phyloP scores from a whole-genome alignment of 2,329 filamentous ascomycete genomes.

The Fusarium humuli region DNA sequence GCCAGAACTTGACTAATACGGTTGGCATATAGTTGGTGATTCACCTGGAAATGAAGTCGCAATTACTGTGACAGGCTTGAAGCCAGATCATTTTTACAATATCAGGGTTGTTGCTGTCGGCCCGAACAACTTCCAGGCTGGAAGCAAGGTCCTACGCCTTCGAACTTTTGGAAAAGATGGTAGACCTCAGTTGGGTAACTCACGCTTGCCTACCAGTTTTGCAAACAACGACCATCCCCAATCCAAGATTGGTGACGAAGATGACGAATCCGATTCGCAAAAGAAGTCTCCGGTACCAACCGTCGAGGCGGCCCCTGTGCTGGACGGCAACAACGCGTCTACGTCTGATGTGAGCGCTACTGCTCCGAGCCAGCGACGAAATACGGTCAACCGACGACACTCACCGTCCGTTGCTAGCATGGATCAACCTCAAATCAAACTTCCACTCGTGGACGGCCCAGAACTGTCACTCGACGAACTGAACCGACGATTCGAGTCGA shows the following conservation, averaged over 20 bases:
- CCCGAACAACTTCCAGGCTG: constrained; percentile 90
- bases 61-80: constrained; percentile 90
- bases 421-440: constrained; percentile 61
- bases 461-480: constrained; percentile 80
- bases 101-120: constrained; percentile 93
- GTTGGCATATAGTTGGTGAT: constrained; percentile 75
- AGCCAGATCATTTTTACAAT: constrained; percentile 90
- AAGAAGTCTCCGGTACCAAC: constrained; percentile 63
- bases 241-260: constrained; percentile 55
- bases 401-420: constrained; percentile 76
- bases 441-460: constrained; percentile 62
- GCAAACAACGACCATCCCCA: constrained; percentile 62
- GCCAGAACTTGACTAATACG: constrained; percentile 27
- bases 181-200: constrained; percentile 68
- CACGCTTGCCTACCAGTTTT: constrained; percentile 67
- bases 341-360: constrained; percentile 71
- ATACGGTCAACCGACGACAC: constrained; percentile 77
- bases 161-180: constrained; percentile 78
- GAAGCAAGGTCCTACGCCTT: constrained; percentile 85
- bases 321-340: constrained; percentile 71
- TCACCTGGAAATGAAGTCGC: constrained; percentile 67
- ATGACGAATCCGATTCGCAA: constrained; percentile 60
- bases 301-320: constrained; percentile 70
- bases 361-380: constrained; percentile 53
- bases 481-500: constrained; percentile 81